Conservation (phyloP, 768 basidiomycete genomes). For the Suillus bovinus region DNA sequence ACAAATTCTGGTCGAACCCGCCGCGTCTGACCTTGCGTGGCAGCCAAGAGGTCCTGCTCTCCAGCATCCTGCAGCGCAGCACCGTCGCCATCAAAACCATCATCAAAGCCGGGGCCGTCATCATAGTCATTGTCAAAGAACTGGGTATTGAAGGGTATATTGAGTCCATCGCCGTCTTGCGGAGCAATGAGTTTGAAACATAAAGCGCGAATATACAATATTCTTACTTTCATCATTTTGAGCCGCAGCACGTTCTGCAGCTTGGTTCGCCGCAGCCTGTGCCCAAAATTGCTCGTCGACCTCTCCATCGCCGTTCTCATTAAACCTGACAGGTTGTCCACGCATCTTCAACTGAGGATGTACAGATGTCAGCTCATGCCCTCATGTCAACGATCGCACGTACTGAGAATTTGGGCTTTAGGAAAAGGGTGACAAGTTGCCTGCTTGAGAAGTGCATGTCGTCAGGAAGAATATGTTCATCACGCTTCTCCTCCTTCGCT, state of each 20-base stretch:
- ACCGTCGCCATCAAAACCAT: constrained; percentile 49
- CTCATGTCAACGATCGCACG: constrained; percentile 29
- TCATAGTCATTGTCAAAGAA: constrained; percentile 95
- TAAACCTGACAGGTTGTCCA: constrained; percentile 56
- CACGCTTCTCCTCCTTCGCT: constrained; percentile 57
- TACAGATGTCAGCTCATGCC: constrained; percentile 11
- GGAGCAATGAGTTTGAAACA: constrained; percentile 23
- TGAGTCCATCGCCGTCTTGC: constrained; percentile 47
- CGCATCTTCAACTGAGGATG: constrained; percentile 81
- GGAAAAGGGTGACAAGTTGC: constrained; percentile 87
- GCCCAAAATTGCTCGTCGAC: constrained; percentile 98
- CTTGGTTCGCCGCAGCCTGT: constrained; percentile 85
- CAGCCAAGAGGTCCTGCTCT: constrained; percentile 87
- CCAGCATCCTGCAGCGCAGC: constrained; percentile 54
- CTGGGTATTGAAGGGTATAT: constrained; percentile 87
- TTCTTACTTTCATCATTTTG: constrained; percentile 65
- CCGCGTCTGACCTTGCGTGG: constrained; percentile 72
- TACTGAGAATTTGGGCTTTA: constrained; percentile 95
- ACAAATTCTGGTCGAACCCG: constrained; percentile 86
- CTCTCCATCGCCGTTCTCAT: constrained; percentile 76
- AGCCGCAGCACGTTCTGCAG: constrained; percentile 52
- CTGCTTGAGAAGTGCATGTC: constrained; percentile 97
- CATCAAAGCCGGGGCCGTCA: constrained; percentile 72
- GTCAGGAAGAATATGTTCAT: constrained; percentile 83
- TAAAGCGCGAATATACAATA: background rate